Percentiles rank a stretch among this genome's conserved stretches.
Evolutionary conservation across 306 rosid genomes (phyloP).

Genomic region (Vigna trinervia): DNA sequence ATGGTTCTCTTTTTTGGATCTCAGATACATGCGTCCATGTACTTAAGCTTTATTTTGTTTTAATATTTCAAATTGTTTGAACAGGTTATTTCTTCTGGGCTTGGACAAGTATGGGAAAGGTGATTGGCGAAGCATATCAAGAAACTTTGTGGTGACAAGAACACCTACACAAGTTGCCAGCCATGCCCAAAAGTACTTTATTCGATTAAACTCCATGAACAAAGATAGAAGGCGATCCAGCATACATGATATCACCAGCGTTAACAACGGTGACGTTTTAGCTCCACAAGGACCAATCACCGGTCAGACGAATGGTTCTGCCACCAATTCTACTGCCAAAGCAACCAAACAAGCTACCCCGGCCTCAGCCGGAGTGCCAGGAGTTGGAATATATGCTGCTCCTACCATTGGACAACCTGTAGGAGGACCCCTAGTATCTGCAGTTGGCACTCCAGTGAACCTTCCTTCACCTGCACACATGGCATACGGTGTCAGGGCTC

Average conservation of each 20-base stretch:
- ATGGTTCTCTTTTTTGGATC: not conserved
- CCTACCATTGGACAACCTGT: conserved; percentile 90
- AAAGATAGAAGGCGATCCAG: conserved; percentile 97
- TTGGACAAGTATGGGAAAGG: conserved; percentile 97
- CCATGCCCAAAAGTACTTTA: conserved; percentile 96
- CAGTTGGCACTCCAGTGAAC: conserved; percentile 90
- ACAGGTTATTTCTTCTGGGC: conserved; percentile 93
- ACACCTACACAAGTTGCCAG: conserved; percentile 99
- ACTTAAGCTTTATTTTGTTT: not conserved
- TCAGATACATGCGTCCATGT: conserved; percentile 2
- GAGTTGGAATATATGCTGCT: conserved; percentile 72
- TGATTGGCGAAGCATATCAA: conserved; percentile 97
- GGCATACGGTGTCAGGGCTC: conserved; percentile 82
- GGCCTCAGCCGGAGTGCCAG: conserved; percentile 59
- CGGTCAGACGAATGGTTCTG: conserved; percentile 77
- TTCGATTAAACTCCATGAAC: conserved; percentile 94
- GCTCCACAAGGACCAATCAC: conserved; percentile 84
- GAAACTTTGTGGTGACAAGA: conserved; percentile 93
- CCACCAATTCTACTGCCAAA: conserved; percentile 59
- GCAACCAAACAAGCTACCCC: conserved; percentile 62
- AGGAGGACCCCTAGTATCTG: conserved; percentile 88
- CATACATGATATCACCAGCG: conserved; percentile 93
- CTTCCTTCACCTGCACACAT: conserved; percentile 69
- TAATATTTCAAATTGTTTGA: conserved; percentile 12
- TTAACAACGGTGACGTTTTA: conserved; percentile 73